Evolutionary conservation across 164 flowering plant species (phyloP), one percentile per base, ranked within the genome.

Genomic region (Liriodendron chinense): DNA sequence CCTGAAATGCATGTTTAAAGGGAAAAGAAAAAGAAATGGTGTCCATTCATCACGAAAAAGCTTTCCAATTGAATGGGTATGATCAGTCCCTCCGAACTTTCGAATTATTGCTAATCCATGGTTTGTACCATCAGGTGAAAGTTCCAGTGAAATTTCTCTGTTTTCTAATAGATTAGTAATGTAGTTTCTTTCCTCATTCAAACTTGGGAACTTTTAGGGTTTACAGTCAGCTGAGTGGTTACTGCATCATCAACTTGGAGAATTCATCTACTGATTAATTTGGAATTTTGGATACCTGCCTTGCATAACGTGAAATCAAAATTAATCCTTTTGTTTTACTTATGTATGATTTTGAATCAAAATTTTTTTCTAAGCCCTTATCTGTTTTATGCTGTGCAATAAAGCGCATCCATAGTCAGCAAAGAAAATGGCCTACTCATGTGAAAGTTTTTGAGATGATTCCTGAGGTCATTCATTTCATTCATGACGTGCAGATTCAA

Each of bases 401-500:
- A 12, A 53, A 34, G 43, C 18, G 13, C 59, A 53, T 12, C 59
- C 13, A 53, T 53, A 10, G 59, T 53, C 59, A 10, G 59, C 59
- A 13, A 53, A 13, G 59, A 53, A 53, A 53, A 53, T 34, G 18
- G 22, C 6, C 26, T 59, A 20, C 24, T 63, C 65, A 53, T 9
- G 59, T 53, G 59, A 16, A 53, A 16, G 59, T 53, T 53, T 53
- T 53, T 10, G 59, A 53, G 13, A 16, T 1, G 20, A 64, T 43
- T n/a, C 50, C 48, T 47, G 25, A 24, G 20, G 16, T 47, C 43
- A 12, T 18, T 7, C 68, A 23, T 71, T 74, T 50, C 23, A 24
- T 24, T 26, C 34, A 8, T 47, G 48, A 12, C 57, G 8, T 80
- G 83, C 89, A 95, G 99, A 85, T 93, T 76, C 99, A 95, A 87